These are phyloP conservation scores for Phlebiopsis gigantea DNA, from an alignment of 768 basidiomycete genomes.

Conservation along the genomic window DNA sequence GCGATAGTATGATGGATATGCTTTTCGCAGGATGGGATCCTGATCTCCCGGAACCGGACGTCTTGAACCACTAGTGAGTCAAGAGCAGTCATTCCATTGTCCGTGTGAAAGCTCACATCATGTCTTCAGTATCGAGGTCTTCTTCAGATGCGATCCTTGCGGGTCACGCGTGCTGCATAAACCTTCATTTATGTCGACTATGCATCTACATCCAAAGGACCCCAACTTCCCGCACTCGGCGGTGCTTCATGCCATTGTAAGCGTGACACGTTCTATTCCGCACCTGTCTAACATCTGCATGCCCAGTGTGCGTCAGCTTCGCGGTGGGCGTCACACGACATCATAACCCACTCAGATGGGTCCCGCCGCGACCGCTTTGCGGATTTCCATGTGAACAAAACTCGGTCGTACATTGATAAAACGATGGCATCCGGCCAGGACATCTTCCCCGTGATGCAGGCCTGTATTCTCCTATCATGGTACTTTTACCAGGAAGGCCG, in stretches of 20 bases:
- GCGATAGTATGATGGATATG: slow-evolving; percentile 61
- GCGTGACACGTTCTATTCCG: slow-evolving; percentile 14
- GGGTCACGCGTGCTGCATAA: slow-evolving; percentile 80
- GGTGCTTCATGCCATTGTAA: slow-evolving; percentile 85
- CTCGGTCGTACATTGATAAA: slow-evolving; percentile 81
- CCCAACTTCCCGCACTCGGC: slow-evolving; percentile 85
- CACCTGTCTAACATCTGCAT: slow-evolving; percentile 13
- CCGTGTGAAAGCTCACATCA: background rate
- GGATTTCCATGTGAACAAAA: slow-evolving; percentile 82
- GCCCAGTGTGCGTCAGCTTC: slow-evolving; percentile 76
- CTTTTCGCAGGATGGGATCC: slow-evolving; percentile 81
- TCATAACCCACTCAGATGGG: slow-evolving; percentile 65
- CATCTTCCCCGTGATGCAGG: slow-evolving; percentile 84
- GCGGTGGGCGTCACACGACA: slow-evolving; percentile 71
- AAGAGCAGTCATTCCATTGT: background rate
- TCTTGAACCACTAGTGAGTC: slow-evolving; percentile 74
- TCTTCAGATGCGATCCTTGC: slow-evolving; percentile 87
- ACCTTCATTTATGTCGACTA: slow-evolving; percentile 71
- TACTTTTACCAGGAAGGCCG: slow-evolving; percentile 88
- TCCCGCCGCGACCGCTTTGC: slow-evolving; percentile 80
- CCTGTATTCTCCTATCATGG: slow-evolving; percentile 82
- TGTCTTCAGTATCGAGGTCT: slow-evolving; percentile 65
- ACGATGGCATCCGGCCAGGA: slow-evolving; percentile 89
- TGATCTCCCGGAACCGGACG: slow-evolving; percentile 71
- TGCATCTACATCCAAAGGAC: slow-evolving; percentile 77